Evolutionary conservation across 2,329 filamentous ascomycete species (phyloP).

Genomic region (Penicillium polonicum): DNA sequence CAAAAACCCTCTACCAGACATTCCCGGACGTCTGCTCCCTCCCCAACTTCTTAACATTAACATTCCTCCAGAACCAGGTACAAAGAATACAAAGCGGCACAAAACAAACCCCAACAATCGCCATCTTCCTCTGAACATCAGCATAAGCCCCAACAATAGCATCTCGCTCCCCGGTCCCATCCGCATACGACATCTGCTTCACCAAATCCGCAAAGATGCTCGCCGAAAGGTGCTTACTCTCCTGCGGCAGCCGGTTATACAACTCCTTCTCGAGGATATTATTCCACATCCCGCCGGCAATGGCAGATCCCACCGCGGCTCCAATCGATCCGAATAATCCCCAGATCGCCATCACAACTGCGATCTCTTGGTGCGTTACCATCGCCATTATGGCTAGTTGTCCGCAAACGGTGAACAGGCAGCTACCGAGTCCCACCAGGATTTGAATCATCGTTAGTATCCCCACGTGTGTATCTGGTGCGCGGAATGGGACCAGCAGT

Average conservation of each 20-base stretch:
- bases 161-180: conserved; percentile 42
- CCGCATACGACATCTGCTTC: conserved; percentile 33
- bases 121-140: conserved; percentile 47
- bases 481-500: conserved; percentile 7
- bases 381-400: conserved; percentile 10
- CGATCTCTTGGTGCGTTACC: conserved; percentile 12
- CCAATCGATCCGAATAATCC: conserved; percentile 11
- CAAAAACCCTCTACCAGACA: not conserved
- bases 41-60: conserved; percentile 11
- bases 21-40: conserved; percentile 11
- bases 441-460: conserved; percentile 10
- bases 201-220: conserved; percentile 11
- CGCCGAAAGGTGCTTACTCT: conserved; percentile 5
- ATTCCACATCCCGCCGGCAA: conserved; percentile 13
- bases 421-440: conserved; percentile 7
- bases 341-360: conserved; percentile 7
- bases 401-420: conserved; percentile 7
- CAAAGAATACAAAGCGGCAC: conserved; percentile 10
- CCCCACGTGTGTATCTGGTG: conserved; percentile 7
- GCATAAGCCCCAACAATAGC: conserved; percentile 51
- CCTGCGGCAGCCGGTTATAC: conserved; percentile 1
- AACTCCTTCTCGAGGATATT: conserved; percentile 6
- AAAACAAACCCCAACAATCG: conserved; percentile 35
- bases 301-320: conserved; percentile 5
- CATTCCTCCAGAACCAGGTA: conserved; percentile 11